A percentile compares a stretch with the other conserved stretches of the same genome.
Conservation (phyloP, 2,329 filamentous ascomycete genomes). For the Tolypocladium inflatum region DNA sequence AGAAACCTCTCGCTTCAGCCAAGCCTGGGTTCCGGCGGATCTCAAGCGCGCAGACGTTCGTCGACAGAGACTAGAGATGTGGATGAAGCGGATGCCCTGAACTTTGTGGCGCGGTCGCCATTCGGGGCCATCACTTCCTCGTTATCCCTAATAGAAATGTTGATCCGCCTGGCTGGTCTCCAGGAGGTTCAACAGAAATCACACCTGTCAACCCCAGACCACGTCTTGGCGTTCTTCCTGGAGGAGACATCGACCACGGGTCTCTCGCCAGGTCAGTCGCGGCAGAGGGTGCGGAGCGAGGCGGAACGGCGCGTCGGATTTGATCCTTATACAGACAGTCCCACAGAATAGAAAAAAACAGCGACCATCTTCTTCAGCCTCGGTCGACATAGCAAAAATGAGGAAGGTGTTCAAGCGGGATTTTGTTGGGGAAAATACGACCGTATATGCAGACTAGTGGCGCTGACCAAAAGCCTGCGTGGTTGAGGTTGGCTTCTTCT, state of each 20-base stretch:
- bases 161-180: constrained; percentile 74
- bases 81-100: constrained; percentile 10
- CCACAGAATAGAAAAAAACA: constrained; percentile 13
- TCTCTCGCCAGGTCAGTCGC: no score
- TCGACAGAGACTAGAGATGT: not conserved
- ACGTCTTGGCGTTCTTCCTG: constrained; percentile 82
- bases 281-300: constrained; percentile 31
- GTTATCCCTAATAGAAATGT: constrained; percentile 74
- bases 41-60: not conserved
- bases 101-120: constrained; percentile 31
- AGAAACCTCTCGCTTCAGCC: constrained; percentile 25
- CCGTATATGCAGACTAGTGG: not conserved
- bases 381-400: constrained; percentile 11
- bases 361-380: not conserved
- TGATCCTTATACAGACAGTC: constrained; percentile 43
- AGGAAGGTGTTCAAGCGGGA: no score
- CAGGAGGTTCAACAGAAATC: constrained; percentile 89
- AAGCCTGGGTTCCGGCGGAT: constrained; percentile 4
- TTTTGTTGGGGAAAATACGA: no score
- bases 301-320: constrained; percentile 43
- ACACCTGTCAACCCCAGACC: constrained; percentile 82
- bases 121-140: constrained; percentile 45
- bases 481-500: no score
- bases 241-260: constrained; percentile 47
- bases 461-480: not conserved